Evolutionary conservation across 805 yeast genomes (phyloP).

Genomic region (Yarrowia keelungensis): DNA sequence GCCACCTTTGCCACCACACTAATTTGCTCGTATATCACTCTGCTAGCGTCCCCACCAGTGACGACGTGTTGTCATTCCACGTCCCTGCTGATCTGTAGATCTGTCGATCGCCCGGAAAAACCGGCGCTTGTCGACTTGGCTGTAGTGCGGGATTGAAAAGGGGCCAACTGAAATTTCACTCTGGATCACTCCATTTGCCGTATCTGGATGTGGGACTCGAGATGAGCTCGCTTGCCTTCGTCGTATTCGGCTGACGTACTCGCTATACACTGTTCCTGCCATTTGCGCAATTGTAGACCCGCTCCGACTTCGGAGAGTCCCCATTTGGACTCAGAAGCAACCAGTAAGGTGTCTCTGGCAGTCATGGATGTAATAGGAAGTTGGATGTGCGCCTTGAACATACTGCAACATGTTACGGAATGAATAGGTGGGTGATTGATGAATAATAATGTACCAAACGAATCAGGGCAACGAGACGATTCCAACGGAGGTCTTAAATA

Average conservation of each 20-base stretch:
- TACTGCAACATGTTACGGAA: too few species aligned
- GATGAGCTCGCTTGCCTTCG: background rate
- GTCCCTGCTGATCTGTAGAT: slow-evolving; percentile 29
- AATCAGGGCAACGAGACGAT: background rate
- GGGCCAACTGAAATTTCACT: slow-evolving; percentile 6
- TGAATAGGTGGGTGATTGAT: too few species aligned
- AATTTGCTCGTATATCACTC: too few species aligned
- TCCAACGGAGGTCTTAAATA: background rate
- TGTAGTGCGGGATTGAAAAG: background rate
- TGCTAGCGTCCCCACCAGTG: background rate
- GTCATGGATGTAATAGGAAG: background rate
- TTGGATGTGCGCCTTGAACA: background rate
- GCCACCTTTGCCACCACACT: background rate
- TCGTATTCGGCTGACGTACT: slow-evolving; percentile 6
- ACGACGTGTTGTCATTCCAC: slow-evolving; percentile 21
- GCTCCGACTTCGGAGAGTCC: background rate
- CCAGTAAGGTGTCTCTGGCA: background rate
- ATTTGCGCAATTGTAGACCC: background rate
- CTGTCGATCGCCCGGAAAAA: slow-evolving; percentile 23
- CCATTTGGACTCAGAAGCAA: background rate
- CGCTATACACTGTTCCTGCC: background rate
- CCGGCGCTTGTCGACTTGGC: slow-evolving; percentile 6
- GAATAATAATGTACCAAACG: background rate
- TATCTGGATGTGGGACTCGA: background rate
- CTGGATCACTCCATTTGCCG: background rate